phyloP scores from a whole-genome alignment of 306 rosid species.

The Abrus precatorius region DNA sequence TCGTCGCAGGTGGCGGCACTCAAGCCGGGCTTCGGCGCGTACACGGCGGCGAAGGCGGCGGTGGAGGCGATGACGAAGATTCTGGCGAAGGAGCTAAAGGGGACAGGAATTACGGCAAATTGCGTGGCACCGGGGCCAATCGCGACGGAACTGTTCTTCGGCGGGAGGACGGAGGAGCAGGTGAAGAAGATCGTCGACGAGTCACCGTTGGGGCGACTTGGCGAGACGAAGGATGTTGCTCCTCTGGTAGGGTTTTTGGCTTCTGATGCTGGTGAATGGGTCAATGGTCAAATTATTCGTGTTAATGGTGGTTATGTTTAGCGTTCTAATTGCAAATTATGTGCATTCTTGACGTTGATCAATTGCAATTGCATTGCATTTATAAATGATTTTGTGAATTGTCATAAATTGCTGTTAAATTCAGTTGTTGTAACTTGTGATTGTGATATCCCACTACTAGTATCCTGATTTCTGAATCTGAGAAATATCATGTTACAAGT shows the following conservation, averaged over 20 bases:
- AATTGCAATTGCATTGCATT: not conserved
- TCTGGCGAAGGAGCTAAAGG: slow-evolving; percentile 62
- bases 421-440: slow-evolving; percentile 18
- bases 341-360: no score
- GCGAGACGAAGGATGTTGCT: slow-evolving; percentile 58
- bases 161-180: slow-evolving; percentile 50
- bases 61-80: slow-evolving; percentile 60
- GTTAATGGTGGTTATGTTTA: slow-evolving; percentile 64
- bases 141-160: slow-evolving; percentile 48
- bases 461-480: not conserved
- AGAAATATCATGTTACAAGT: not conserved
- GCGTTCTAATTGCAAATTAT: no score
- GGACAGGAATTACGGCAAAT: slow-evolving; percentile 57
- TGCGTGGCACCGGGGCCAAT: slow-evolving; percentile 63
- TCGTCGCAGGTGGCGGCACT: no score
- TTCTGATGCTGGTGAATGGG: slow-evolving; percentile 59
- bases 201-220: slow-evolving; percentile 55
- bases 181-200: slow-evolving; percentile 41
- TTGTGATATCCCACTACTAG: not conserved
- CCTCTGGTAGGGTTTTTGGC: slow-evolving; percentile 67
- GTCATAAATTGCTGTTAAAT: not conserved
- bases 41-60: slow-evolving; percentile 59
- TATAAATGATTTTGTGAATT: not conserved
- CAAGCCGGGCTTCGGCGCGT: not conserved
- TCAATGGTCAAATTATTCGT: slow-evolving; percentile 68